phyloP scores from a whole-genome alignment of 2,329 filamentous ascomycete species.

The Fusarium buxicola region DNA sequence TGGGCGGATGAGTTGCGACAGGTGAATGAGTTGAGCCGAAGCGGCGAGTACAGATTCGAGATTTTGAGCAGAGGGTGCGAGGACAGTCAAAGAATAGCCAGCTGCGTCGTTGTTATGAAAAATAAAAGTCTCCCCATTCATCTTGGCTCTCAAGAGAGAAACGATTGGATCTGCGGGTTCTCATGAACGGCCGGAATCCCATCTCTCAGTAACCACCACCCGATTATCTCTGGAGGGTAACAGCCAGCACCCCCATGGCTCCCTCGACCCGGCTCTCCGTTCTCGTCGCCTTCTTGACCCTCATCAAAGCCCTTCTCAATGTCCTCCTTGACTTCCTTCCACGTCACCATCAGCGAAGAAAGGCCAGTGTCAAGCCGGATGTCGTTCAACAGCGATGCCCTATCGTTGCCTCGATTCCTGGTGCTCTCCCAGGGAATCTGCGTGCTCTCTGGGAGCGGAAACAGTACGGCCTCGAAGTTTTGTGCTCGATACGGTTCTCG shows the following conservation, averaged over 20 bases:
- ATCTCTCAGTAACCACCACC: constrained; percentile 12
- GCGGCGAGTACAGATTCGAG: constrained; percentile 6
- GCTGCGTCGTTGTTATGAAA: background rate
- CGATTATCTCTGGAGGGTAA: constrained; percentile 4
- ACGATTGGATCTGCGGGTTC: constrained; percentile 10
- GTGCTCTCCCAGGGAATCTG: constrained; percentile 44
- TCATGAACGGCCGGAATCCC: constrained; percentile 16
- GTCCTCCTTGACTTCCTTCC: constrained; percentile 32
- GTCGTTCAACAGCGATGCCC: constrained; percentile 6
- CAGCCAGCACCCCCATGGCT: background rate
- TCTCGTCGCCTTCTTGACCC: background rate
- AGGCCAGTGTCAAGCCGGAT: constrained; percentile 7
- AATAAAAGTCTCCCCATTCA: background rate
- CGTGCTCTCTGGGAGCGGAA: constrained; percentile 33
- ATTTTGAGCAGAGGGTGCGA: background rate
- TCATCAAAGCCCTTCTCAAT: constrained; percentile 32
- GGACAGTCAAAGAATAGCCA: background rate
- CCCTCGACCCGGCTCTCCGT: background rate
- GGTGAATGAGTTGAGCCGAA: background rate
- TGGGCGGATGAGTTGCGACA: background rate
- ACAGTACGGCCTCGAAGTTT: constrained; percentile 31
- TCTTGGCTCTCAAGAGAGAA: background rate
- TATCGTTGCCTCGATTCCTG: constrained; percentile 13
- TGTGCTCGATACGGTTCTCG: constrained; percentile 44
- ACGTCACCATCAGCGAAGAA: constrained; percentile 21